Evolutionary conservation across 2,329 filamentous ascomycete genomes (phyloP).

Genomic region (Immersiporthe knoxdaviesiana): DNA sequence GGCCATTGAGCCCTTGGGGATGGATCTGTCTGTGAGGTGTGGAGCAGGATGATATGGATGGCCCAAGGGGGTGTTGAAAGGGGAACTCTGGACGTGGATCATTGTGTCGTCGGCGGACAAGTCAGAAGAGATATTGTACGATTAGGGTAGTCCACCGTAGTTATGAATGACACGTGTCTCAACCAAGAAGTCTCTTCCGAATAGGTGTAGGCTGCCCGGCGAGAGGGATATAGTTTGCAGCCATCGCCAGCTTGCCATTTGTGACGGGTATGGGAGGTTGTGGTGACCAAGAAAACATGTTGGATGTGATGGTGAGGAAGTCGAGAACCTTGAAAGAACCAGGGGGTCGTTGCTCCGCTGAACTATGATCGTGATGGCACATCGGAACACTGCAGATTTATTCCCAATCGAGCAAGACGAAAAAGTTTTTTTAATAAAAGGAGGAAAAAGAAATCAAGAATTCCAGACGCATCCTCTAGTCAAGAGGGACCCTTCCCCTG

Average conservation of each 20-base stretch:
- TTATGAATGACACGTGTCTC: neutral
- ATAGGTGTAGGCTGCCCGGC: too few species aligned
- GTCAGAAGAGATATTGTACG: neutral
- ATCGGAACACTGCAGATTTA: too few species aligned
- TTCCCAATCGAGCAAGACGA: too few species aligned
- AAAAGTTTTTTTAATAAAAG: too few species aligned
- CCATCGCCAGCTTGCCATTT: too few species aligned
- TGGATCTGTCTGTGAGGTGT: neutral
- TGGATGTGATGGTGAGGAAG: too few species aligned
- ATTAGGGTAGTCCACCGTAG: neutral
- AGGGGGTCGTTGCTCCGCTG: too few species aligned
- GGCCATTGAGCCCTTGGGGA: neutral
- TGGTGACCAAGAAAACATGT: too few species aligned
- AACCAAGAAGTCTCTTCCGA: neutral
- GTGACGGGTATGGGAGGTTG: too few species aligned
- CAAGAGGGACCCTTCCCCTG: neutral
- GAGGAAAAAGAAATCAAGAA: neutral
- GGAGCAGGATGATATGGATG: neutral
- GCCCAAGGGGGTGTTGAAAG: neutral
- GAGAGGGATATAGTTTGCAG: too few species aligned
- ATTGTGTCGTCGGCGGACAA: neutral
- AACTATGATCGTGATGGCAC: too few species aligned
- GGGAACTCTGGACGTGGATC: neutral
- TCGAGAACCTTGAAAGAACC: too few species aligned
- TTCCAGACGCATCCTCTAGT: neutral